These are phyloP conservation scores for Colletotrichum sp. DNA, from an alignment of 2,329 filamentous ascomycete species.

Conservation along the genomic window DNA sequence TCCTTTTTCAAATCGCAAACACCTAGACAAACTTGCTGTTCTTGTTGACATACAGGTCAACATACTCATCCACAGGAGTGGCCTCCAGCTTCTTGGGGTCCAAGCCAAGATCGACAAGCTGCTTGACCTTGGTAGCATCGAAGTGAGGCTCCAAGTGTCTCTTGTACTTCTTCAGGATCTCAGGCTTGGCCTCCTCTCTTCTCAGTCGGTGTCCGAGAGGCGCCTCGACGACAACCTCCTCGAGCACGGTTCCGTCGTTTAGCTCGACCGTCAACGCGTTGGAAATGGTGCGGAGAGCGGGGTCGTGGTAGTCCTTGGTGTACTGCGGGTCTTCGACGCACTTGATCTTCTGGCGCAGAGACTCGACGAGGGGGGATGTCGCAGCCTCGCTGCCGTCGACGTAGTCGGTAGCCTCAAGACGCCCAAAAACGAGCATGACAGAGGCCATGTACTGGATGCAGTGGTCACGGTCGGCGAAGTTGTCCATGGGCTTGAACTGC, in stretches of 20 bases:
- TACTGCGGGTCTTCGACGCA: constrained; percentile 97
- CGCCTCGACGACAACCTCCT: constrained; percentile 92
- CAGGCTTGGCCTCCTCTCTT: constrained; percentile 95
- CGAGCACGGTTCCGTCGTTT: constrained; percentile 90
- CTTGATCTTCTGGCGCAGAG: constrained; percentile 89
- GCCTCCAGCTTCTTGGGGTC: constrained; percentile 77
- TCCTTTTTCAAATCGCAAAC: background rate
- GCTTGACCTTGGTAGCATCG: constrained; percentile 75
- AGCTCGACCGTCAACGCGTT: constrained; percentile 95
- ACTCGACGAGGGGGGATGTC: constrained; percentile 86
- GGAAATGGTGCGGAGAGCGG: constrained; percentile 90
- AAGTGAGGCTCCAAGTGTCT: constrained; percentile 88
- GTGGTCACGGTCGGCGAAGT: constrained; percentile 99
- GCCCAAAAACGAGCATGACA: constrained; percentile 94
- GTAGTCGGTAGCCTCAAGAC: constrained; percentile 93
- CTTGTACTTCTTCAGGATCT: constrained; percentile 95
- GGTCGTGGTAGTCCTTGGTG: constrained; percentile 95
- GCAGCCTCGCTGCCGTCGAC: constrained; percentile 91
- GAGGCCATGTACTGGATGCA: constrained; percentile 99
- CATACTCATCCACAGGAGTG: constrained; percentile 89
- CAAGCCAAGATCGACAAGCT: constrained; percentile 81
- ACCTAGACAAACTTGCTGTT: constrained; percentile 63
- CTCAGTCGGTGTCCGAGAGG: constrained; percentile 91
- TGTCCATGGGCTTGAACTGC: constrained; percentile 99
- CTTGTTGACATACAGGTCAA: constrained; percentile 78